Evolutionary conservation across 345 rosid species (phyloP).

Genomic region (Gossypium stocksii): DNA sequence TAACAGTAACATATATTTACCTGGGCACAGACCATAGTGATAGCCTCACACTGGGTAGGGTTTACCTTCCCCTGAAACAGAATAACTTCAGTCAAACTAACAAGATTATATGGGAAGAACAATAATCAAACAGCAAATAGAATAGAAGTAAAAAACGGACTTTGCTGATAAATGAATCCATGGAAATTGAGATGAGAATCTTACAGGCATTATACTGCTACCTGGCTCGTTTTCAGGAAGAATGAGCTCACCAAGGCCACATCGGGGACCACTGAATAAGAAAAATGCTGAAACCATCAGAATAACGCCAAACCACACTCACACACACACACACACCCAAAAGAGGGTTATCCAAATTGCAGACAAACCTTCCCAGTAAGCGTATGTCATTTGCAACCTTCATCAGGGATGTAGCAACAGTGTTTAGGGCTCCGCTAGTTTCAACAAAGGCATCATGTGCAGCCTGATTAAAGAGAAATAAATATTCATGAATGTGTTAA

Average conservation of each 20-base stretch:
- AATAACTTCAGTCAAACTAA: constrained; percentile 10
- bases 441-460: constrained; percentile 99
- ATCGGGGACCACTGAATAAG: constrained; percentile 80
- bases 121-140: constrained; percentile 7
- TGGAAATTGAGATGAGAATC: constrained; percentile 13
- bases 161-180: neutral
- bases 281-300: constrained; percentile 27
- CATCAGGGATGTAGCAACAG: constrained; percentile 78
- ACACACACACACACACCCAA: neutral
- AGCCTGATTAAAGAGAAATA: constrained; percentile 46
- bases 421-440: constrained; percentile 88
- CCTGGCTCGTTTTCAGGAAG: constrained; percentile 99
- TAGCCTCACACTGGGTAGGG: constrained; percentile 98
- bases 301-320: constrained; percentile 7
- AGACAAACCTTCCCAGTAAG: constrained; percentile 68
- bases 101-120: constrained; percentile 17
- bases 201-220: constrained; percentile 98
- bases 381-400: constrained; percentile 92
- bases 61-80: constrained; percentile 88
- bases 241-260: constrained; percentile 96
- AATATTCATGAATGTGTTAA: constrained; percentile 18
- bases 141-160: neutral
- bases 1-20: constrained; percentile 31
- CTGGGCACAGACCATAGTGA: constrained; percentile 98
- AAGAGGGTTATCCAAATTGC: neutral